Base-by-base conservation (phyloP, 352 stramenopile species). In the Globisporangium takayamanum region DNA sequence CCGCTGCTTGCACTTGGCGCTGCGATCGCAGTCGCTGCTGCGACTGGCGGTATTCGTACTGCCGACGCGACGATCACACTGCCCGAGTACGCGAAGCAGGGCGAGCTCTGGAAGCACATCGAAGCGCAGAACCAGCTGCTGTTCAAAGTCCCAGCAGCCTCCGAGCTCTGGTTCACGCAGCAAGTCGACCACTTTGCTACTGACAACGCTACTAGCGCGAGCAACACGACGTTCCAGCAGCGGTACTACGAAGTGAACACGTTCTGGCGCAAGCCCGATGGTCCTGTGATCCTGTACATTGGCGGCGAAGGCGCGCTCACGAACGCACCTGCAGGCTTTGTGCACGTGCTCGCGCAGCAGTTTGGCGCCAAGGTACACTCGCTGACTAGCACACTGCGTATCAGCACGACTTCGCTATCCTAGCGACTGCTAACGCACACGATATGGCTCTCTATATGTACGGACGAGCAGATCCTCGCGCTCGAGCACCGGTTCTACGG, bases 401-500 rank as follows among this genome's bases (percentile, higher is more conserved):
- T n/a, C 53, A 20, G 15, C 11, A n/a, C 26, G 5, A 5, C 28
- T 3, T 33, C 28, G 0, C 28, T 3, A 6, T 42, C 3, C 15
- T 10, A 42, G 11, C 52, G 8, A 39, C 33, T 12, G 33, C 33
- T 39, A 39, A 39, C 33, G 7, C 33, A 39, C 33, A 39, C 33
- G 25, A 15, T 11, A 11, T 46, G 18, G 12, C n/a, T 26, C 20
- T 7, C 36, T 45, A 3, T 47, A 22, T 22, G 22, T 22, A 22
- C 59, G 26, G 5, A 33, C 5, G 28, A 33, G 28, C 62, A 89
- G 66, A 80, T 94, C 55, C 55, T 95, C 55, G 81, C 87, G 44
- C 68, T 96, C 15, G 87, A 96, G 59, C 87, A 96, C 60, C 79
- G 87, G 15, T 96, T 94, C 50, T 96, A 96, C 53, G 87, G 87